A percentile compares a stretch with the other conserved stretches of the same genome.
Evolutionary conservation across 1,284 basidiomycete genomes (phyloP).

Genomic region (Ustilago vetiveriae): DNA sequence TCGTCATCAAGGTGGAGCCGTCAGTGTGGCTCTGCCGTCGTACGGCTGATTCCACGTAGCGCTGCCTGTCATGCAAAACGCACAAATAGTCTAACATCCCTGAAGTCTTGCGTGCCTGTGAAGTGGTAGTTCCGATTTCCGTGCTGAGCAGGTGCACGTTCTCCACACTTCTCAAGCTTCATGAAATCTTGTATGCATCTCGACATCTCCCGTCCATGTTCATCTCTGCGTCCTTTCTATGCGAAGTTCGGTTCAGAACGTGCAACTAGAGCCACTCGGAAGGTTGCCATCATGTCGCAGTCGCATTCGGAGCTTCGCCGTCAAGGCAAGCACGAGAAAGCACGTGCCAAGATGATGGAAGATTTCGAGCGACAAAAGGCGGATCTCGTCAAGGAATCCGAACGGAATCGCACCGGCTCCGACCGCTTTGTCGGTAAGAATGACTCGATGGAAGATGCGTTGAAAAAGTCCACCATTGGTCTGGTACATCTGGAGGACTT

Average conservation of each 20-base stretch:
- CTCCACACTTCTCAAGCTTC: constrained; percentile 6
- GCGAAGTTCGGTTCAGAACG: too few relatives aligned
- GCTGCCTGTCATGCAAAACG: background rate
- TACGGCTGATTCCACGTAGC: constrained; percentile 4
- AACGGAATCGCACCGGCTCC: constrained; percentile 60
- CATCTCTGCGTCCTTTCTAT: too few relatives aligned
- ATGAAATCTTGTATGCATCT: too few relatives aligned
- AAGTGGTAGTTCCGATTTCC: constrained; percentile 6
- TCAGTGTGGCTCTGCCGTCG: constrained; percentile 37
- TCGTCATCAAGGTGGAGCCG: constrained; percentile 24
- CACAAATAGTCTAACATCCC: background rate
- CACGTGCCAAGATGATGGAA: constrained; percentile 69
- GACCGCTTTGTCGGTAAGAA: constrained; percentile 92
- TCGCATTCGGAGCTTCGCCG: constrained; percentile 51
- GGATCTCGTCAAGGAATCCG: constrained; percentile 73
- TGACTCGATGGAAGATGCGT: constrained; percentile 91
- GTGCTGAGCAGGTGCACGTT: background rate
- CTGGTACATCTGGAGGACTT: constrained; percentile 93
- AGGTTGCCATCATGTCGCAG: too few relatives aligned
- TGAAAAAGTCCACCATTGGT: constrained; percentile 93
- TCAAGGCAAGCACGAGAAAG: constrained; percentile 54
- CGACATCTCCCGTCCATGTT: too few relatives aligned
- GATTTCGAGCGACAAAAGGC: constrained; percentile 89
- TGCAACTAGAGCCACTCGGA: too few relatives aligned
- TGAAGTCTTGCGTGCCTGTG: background rate